These are phyloP conservation scores for Cairneyella variabilis DNA, from an alignment of 495 filamentous ascomycete species.

Conservation along the genomic window DNA sequence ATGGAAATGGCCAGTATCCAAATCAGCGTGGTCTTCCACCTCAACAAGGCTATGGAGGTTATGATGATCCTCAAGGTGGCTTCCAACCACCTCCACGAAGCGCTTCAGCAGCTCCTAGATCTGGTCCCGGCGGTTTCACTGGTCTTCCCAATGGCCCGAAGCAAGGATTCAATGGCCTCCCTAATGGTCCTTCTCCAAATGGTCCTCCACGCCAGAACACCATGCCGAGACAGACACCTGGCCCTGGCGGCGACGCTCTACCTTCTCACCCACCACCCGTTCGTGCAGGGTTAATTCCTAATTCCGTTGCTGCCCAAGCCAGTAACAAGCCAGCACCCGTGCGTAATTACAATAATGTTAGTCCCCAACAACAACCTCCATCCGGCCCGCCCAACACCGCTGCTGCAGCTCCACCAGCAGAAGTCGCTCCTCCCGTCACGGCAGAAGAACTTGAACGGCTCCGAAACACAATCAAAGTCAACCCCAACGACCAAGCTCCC, in stretches of 20 bases:
- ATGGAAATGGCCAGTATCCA: constrained; percentile 29
- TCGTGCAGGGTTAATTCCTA: constrained; percentile 66
- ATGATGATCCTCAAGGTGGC: constrained; percentile 14
- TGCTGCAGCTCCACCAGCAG: constrained; percentile 56
- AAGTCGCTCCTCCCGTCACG: constrained; percentile 63
- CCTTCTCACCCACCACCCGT: constrained; percentile 78
- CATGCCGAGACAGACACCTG: constrained; percentile 27
- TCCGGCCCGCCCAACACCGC: constrained; percentile 28
- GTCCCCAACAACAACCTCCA: constrained; percentile 29
- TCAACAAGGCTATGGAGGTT: constrained; percentile 18
- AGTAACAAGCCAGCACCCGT: constrained; percentile 58
- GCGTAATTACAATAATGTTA: constrained; percentile 60
- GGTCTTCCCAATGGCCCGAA: constrained; percentile 26
- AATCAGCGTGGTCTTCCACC: constrained; percentile 31
- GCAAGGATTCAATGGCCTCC: constrained; percentile 26
- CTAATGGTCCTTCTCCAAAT: constrained; percentile 22
- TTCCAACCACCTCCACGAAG: constrained; percentile 30
- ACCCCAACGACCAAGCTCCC: constrained; percentile 65
- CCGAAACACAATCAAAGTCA: constrained; percentile 58
- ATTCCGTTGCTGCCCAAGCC: constrained; percentile 45
- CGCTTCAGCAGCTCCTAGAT: constrained; percentile 22
- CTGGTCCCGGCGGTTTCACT: constrained; percentile 2
- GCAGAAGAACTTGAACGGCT: constrained; percentile 71
- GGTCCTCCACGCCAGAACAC: constrained; percentile 30
- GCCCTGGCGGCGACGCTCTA: constrained; percentile 31